A percentile compares a stretch with the other conserved stretches of the same genome.
Conservation (phyloP, 441 rosid species). For the Syzygium syzygioides region DNA sequence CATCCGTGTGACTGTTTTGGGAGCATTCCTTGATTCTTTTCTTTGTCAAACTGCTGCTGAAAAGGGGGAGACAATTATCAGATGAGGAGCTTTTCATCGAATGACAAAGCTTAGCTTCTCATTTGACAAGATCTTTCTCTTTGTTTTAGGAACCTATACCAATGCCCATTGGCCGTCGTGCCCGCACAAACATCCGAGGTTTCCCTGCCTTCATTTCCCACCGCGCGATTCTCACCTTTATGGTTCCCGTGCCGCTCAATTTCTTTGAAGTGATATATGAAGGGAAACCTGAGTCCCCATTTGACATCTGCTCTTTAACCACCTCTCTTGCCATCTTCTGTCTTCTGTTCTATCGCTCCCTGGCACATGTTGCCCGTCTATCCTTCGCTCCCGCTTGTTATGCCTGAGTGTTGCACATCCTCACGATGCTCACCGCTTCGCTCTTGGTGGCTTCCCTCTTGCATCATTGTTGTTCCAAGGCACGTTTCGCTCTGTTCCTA, state of each 20-base stretch:
- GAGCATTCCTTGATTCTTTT: no score
- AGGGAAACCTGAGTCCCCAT: background rate
- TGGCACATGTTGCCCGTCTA: background rate
- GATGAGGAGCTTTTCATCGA: no score
- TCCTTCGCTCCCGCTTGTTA: background rate
- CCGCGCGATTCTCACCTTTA: background rate
- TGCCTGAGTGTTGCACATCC: background rate
- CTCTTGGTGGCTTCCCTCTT: background rate
- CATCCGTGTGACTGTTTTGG: no score
- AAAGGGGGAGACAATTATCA: no score
- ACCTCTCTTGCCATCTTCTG: background rate
- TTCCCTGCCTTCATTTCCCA: background rate
- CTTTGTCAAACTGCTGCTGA: no score
- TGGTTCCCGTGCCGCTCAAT: background rate
- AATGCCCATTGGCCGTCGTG: background rate
- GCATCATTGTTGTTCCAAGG: background rate
- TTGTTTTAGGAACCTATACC: background rate
- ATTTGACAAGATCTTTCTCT: no score
- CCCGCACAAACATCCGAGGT: background rate
- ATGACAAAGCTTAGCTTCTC: no score
- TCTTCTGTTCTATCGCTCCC: background rate
- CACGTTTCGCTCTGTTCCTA: background rate
- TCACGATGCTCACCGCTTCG: background rate
- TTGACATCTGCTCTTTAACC: background rate
- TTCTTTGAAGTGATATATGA: background rate